Percentiles rank a stretch among this genome's conserved stretches.
phyloP scores from a whole-genome alignment of 345 rosid species.

The Aquilaria malaccensis region DNA sequence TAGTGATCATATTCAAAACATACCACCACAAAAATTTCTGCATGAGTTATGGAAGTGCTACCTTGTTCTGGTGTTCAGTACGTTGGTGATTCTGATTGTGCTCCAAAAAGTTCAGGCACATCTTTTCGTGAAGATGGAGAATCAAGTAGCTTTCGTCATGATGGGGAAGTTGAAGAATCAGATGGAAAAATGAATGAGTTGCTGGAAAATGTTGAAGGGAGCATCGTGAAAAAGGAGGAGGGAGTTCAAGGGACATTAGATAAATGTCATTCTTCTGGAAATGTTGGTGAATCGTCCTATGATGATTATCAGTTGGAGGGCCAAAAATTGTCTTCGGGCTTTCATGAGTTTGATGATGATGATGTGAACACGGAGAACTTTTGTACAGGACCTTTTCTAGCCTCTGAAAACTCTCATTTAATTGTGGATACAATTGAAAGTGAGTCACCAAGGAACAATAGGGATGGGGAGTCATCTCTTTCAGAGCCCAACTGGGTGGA shows the following conservation, averaged over 20 bases:
- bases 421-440: slow-evolving; percentile 42
- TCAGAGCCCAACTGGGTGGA: slow-evolving; percentile 77
- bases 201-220: slow-evolving; percentile 27
- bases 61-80: slow-evolving; percentile 47
- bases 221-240: slow-evolving; percentile 22
- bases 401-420: slow-evolving; percentile 38
- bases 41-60: slow-evolving; percentile 48
- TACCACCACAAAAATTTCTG: slow-evolving; percentile 11
- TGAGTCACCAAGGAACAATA: slow-evolving; percentile 36
- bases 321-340: slow-evolving; percentile 35
- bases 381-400: slow-evolving; percentile 25
- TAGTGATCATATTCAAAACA: slow-evolving; percentile 12
- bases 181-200: slow-evolving; percentile 32
- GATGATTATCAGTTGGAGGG: slow-evolving; percentile 39
- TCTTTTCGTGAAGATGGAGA: slow-evolving; percentile 23
- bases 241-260: slow-evolving; percentile 25
- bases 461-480: slow-evolving; percentile 48
- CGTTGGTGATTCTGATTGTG: slow-evolving; percentile 36
- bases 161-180: slow-evolving; percentile 27
- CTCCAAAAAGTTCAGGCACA: slow-evolving; percentile 29
- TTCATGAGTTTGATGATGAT: slow-evolving; percentile 46
- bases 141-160: slow-evolving; percentile 25
- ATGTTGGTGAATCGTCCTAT: slow-evolving; percentile 31
- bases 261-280: slow-evolving; percentile 30
- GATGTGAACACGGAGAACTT: slow-evolving; percentile 31